Percentiles rank a stretch among this genome's conserved stretches.
phyloP scores from a whole-genome alignment of 2,329 filamentous ascomycete genomes.

The Aspergillus quadricinctus region DNA sequence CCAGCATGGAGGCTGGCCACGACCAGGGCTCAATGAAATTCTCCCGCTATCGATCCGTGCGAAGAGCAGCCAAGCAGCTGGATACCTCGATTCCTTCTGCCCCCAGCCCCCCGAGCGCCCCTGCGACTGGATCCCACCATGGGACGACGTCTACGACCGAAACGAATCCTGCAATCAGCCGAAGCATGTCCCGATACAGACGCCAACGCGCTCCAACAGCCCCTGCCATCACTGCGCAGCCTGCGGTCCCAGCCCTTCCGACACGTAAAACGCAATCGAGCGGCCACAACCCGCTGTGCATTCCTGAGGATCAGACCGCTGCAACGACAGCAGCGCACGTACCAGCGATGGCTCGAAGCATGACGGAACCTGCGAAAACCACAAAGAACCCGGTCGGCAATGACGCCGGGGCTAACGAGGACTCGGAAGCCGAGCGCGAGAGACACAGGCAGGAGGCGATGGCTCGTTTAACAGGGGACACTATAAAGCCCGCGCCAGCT shows the following conservation, averaged over 20 bases:
- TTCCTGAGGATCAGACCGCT: not conserved
- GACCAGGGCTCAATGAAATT: conserved; percentile 40
- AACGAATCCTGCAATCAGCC: conserved; percentile 20
- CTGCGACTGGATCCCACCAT: conserved; percentile 9
- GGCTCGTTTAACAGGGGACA: conserved; percentile 30
- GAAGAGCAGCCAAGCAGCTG: conserved; percentile 37
- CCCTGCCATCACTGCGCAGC: conserved; percentile 6
- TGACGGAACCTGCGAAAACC: not conserved
- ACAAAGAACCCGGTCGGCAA: not conserved
- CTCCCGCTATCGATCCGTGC: conserved; percentile 56
- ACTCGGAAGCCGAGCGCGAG: conserved; percentile 17
- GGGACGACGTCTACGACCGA: not conserved
- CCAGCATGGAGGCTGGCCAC: conserved; percentile 8
- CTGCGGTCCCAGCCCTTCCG: conserved; percentile 9
- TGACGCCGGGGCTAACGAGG: conserved; percentile 2
- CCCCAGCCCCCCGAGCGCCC: conserved; percentile 17
- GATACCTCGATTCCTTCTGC: conserved; percentile 5
- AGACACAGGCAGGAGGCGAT: conserved; percentile 30
- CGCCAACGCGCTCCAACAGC: conserved; percentile 21
- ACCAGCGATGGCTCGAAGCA: not conserved
- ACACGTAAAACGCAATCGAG: conserved; percentile 4
- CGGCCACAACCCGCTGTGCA: not conserved
- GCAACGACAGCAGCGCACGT: not conserved
- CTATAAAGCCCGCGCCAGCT: conserved; percentile 4
- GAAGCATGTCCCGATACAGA: conserved; percentile 34